A percentile compares a stretch with the other conserved stretches of the same genome.
Evolutionary conservation across 1,139 yeast genomes (phyloP).

Genomic region (Blastobotrys serpentis): DNA sequence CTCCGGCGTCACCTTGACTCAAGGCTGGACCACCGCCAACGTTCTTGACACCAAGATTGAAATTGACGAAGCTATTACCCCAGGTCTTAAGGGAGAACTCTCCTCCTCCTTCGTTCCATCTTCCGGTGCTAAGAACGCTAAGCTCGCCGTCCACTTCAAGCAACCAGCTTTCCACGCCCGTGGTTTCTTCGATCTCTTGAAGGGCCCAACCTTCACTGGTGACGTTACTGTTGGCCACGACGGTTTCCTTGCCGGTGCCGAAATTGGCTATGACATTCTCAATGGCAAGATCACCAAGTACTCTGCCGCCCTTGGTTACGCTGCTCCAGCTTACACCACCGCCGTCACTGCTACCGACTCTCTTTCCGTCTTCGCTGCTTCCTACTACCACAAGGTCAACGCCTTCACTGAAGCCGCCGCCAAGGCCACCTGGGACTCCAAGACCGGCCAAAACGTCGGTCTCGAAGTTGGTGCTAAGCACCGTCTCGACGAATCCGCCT

Average conservation of each 20-base stretch:
- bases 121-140: constrained; percentile 79
- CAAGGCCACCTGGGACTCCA: constrained; percentile 93
- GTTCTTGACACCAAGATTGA: constrained; percentile 90
- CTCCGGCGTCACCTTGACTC: constrained; percentile 89
- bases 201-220: constrained; percentile 95
- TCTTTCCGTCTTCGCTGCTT: constrained; percentile 88
- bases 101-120: constrained; percentile 86
- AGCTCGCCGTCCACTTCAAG: constrained; percentile 85
- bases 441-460: constrained; percentile 68
- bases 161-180: constrained; percentile 94
- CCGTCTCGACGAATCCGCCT: constrained; percentile 80
- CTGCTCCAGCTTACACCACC: constrained; percentile 82
- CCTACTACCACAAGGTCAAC: constrained; percentile 94
- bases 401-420: constrained; percentile 96
- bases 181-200: constrained; percentile 90
- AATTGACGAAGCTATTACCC: constrained; percentile 86
- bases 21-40: constrained; percentile 97
- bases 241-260: constrained; percentile 96
- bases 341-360: constrained; percentile 88
- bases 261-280: constrained; percentile 92
- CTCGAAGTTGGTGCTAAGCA: constrained; percentile 97
- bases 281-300: constrained; percentile 91
- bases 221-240: constrained; percentile 94
- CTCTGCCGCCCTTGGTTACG: constrained; percentile 92
- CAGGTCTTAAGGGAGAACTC: constrained; percentile 92